Base-by-base conservation (phyloP, 2,329 filamentous ascomycete species). In the Botryotinia calthae region DNA sequence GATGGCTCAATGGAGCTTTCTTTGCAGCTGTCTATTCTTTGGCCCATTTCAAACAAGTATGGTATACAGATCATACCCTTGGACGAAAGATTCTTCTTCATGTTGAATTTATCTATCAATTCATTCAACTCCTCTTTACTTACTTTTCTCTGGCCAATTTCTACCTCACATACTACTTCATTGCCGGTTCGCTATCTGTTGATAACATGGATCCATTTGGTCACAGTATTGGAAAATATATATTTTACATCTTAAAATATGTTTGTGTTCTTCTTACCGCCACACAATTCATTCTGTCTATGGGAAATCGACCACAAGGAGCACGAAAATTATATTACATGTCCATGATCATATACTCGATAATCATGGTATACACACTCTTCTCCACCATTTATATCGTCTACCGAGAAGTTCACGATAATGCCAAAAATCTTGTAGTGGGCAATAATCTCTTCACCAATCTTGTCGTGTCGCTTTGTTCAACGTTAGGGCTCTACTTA, bases 141-240 rank as follows among this genome's bases (percentile, higher is more conserved):
- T 99, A 94, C 85, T 98, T 99, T 85, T 97, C 95, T 18, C 89
- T 99, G 58, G 95, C 95, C 82, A 99, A 99, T 85, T 99, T 98
- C 86, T 99, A 98, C 82, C 90, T 99, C 70, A 97, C 95, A 73
- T 99, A 99, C 84, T 99, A 95, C 87, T 99, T 99, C 85, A 91
- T 99, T 77, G 94, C 94, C 34, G 96, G 96, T 61, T 97, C 95
- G 58, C 87, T 99, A 25, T 88, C 92, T 0, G 94, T 98, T 79
- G 84, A 88, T 0, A 85, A 85, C 40, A 86, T 97, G 76, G 96
- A 99, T 82, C 97, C 97, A 0, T 99, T 99, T 78, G 95, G 95
- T 25, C 93, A 97, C 82, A 87, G 90, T 75, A 91, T 97, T 76
- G 95, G 93, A 66, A 89, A 89, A 76, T 89, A 92, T 83, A 93